Evolutionary conservation across 1,139 yeast species (phyloP).

Genomic region (Candida sp.): DNA sequence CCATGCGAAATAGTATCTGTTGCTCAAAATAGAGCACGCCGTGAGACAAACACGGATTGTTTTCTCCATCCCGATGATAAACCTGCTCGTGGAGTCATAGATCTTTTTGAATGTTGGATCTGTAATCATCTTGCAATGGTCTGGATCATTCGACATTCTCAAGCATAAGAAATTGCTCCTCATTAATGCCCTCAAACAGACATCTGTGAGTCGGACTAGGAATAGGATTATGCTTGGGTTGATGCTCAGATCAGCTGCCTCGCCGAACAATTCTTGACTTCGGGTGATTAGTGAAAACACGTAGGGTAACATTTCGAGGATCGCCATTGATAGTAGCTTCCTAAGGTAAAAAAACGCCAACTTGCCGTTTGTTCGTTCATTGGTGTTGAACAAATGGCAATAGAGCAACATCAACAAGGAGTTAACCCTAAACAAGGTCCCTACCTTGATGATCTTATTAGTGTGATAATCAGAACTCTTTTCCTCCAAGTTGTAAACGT

Average conservation of each 20-base stretch:
- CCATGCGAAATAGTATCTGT: constrained; percentile 56
- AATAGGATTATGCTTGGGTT: constrained; percentile 44
- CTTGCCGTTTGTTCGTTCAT: constrained; percentile 27
- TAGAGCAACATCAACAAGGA: constrained; percentile 32
- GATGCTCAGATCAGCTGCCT: constrained; percentile 35
- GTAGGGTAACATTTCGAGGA: constrained; percentile 39
- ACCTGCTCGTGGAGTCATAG: constrained; percentile 24
- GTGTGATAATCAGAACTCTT: constrained; percentile 18
- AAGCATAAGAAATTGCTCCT: constrained; percentile 27
- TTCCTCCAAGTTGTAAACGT: constrained; percentile 31
- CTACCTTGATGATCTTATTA: constrained; percentile 39
- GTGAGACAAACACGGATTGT: constrained; percentile 36
- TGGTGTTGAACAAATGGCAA: constrained; percentile 35
- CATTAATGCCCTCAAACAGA: constrained; percentile 30
- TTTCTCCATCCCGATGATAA: constrained; percentile 32
- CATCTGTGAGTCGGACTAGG: constrained; percentile 39
- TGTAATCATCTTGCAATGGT: constrained; percentile 18
- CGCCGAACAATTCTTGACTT: constrained; percentile 27
- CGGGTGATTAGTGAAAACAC: constrained; percentile 29
- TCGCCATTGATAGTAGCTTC: constrained; percentile 30
- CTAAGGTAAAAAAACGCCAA: constrained; percentile 32
- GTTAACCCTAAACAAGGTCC: constrained; percentile 30
- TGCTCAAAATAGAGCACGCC: constrained; percentile 35
- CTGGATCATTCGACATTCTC: constrained; percentile 15
- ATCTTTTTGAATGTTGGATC: constrained; percentile 20